Evolutionary conservation across 2,329 filamentous ascomycete genomes (phyloP), one percentile per base, ranked within the genome.

Genomic region (Hypoxylon sp.): DNA sequence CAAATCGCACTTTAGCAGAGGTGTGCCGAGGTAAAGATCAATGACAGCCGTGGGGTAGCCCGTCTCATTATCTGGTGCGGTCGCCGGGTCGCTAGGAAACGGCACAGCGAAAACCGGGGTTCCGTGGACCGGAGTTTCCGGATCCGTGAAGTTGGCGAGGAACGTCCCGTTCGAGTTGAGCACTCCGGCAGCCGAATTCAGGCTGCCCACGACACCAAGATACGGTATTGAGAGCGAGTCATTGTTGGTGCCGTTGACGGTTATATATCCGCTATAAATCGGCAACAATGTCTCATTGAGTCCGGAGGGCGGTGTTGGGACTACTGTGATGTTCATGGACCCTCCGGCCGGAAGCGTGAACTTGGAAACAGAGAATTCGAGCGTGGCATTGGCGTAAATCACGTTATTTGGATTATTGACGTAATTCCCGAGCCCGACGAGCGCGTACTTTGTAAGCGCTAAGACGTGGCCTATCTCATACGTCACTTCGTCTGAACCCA

Each of bases 381-480:
- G 32, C 5, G 57, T 50, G 4, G 65, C 65, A 51, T 60, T 65
- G 1, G 24, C 50, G n/a, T 68, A 53, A 1, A 56, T 65, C 18
- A 60, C 46, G 1, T 53, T 58, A 20, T 52, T 61, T 5, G 65
- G 65, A 32, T 64, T 68, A 6, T 12, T 20, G 5, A 53, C 44
- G 11, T 28, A 4, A 2, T 4, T 24, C 16, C 28, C 53, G 7
- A 20, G 26, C 6, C 50, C 32, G 2, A 18, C 22, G 33, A 59
- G 73, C 6, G 79, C 75, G 66, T 81, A 79, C 45, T 76, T 74
- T 9, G 78, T 78, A 4, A 71, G 62, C 16, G 76, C 56, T 45
- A 51, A 56, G 33, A 49, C 65, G 45, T 79, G 72, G 44, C 72
- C 72, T 40, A 81, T 65, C 16, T 68, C 69, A 70, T 79, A 81